Evolutionary conservation across 352 stramenopile genomes (phyloP).

Genomic region (Globisporangium orthogonon): DNA sequence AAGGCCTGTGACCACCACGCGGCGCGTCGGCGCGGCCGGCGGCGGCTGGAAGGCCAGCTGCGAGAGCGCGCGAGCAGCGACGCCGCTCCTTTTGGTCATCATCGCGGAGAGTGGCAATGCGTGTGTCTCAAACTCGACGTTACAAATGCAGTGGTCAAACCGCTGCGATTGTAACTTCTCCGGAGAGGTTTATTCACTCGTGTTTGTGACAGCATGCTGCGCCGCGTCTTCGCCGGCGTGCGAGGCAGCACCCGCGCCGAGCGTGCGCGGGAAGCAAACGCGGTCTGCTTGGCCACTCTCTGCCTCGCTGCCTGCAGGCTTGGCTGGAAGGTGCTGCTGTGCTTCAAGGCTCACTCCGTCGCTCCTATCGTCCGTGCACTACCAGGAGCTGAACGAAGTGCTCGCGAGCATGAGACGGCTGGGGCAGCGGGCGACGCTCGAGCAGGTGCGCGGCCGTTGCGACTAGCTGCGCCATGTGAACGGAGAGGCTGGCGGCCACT

Average conservation of each 20-base stretch:
- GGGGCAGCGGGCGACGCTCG: conserved; percentile 39
- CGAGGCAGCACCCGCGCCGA: conserved; percentile 28
- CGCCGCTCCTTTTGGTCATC: neutral
- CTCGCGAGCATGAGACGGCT: conserved; percentile 47
- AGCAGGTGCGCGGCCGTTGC: conserved; percentile 30
- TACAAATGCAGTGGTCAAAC: too few relatives aligned
- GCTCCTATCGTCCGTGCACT: neutral
- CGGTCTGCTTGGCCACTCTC: conserved; percentile 12
- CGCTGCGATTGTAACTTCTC: too few relatives aligned
- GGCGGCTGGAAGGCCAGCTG: conserved; percentile 62
- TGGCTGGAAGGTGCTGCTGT: too few relatives aligned
- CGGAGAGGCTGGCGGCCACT: neutral
- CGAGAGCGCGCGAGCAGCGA: conserved; percentile 28
- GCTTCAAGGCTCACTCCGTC: neutral
- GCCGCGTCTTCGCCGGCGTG: conserved; percentile 25
- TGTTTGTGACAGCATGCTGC: neutral
- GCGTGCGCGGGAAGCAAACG: conserved; percentile 35
- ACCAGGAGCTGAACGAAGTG: conserved; percentile 54
- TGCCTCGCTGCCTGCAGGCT: neutral
- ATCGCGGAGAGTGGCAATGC: neutral
- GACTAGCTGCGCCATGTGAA: too few relatives aligned
- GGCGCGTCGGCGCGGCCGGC: conserved; percentile 46
- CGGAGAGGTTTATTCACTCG: too few relatives aligned
- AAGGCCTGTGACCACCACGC: conserved; percentile 90
- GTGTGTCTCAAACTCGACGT: neutral